Evolutionary conservation across 2,329 filamentous ascomycete species (phyloP).

Genomic region (Xylariaceae sp.): DNA sequence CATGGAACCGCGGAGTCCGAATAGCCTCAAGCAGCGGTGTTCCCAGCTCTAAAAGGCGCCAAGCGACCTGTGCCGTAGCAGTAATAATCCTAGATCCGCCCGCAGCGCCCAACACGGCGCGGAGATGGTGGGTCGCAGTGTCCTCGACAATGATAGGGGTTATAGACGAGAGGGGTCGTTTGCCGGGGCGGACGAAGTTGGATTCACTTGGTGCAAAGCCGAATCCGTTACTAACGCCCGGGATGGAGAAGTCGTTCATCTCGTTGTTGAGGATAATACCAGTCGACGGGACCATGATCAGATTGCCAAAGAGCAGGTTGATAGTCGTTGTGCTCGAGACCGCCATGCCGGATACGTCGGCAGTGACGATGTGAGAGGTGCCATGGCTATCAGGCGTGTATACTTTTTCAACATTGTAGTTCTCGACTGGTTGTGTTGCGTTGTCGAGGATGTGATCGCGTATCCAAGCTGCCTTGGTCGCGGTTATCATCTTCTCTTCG

Average conservation of each 20-base stretch:
- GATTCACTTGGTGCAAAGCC: constrained; percentile 73
- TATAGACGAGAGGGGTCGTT: constrained; percentile 79
- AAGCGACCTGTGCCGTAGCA: constrained; percentile 66
- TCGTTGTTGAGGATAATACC: constrained; percentile 74
- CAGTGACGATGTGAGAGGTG: constrained; percentile 67
- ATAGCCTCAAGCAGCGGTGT: constrained; percentile 59
- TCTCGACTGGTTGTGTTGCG: constrained; percentile 63
- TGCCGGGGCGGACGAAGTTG: constrained; percentile 77
- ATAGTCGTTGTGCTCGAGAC: constrained; percentile 81
- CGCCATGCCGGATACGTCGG: constrained; percentile 68
- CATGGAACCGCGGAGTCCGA: constrained; percentile 64
- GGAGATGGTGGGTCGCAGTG: constrained; percentile 50
- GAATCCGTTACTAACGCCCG: constrained; percentile 70
- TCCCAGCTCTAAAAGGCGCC: constrained; percentile 63
- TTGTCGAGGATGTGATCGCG: constrained; percentile 65
- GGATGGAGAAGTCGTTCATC: constrained; percentile 82
- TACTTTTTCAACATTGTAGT: constrained; percentile 65
- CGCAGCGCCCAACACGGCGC: constrained; percentile 67
- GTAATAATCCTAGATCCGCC: constrained; percentile 83
- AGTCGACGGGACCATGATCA: constrained; percentile 72
- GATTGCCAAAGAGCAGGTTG: constrained; percentile 79
- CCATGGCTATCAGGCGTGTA: constrained; percentile 66
- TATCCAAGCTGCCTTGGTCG: constrained; percentile 53
- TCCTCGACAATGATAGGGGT: constrained; percentile 69
- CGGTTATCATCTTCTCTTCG: constrained; percentile 63